phyloP scores from a whole-genome alignment of 768 basidiomycete species.

The Melanogaster broomeanus region DNA sequence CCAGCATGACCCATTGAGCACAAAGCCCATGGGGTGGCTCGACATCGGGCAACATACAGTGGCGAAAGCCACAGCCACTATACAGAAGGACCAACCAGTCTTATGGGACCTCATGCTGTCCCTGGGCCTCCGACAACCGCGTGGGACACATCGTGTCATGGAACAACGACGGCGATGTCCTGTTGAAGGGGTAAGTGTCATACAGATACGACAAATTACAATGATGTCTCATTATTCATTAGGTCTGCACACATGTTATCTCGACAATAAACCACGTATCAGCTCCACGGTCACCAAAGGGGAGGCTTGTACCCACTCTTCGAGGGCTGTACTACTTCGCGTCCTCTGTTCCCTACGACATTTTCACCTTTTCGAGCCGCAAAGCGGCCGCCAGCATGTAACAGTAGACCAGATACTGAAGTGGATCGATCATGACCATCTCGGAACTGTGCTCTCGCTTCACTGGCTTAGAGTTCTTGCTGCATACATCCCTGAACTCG shows the following conservation, averaged over 20 bases:
- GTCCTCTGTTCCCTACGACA: conserved; percentile 11
- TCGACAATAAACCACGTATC: conserved; percentile 2
- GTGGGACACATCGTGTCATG: background rate
- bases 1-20: too few species aligned
- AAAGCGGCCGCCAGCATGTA: too few species aligned
- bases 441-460: too few species aligned
- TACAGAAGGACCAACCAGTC: conserved; percentile 2
- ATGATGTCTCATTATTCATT: background rate
- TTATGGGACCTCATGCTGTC: background rate
- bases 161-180: background rate
- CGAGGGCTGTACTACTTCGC: conserved; percentile 21
- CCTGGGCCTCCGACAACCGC: background rate
- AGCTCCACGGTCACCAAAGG: conserved; percentile 14
- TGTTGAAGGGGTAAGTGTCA: background rate
- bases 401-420: too few species aligned
- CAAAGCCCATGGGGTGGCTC: too few species aligned
- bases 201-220: background rate
- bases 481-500: too few species aligned
- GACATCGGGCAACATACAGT: too few species aligned
- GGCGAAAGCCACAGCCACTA: background rate
- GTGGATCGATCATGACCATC: too few species aligned
- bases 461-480: background rate
- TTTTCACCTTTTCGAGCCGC: conserved; percentile 14
- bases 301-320: conserved; percentile 19
- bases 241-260: conserved; percentile 13